phyloP scores from a whole-genome alignment of 495 filamentous ascomycete genomes.

The Beverwykella pulmonaria region DNA sequence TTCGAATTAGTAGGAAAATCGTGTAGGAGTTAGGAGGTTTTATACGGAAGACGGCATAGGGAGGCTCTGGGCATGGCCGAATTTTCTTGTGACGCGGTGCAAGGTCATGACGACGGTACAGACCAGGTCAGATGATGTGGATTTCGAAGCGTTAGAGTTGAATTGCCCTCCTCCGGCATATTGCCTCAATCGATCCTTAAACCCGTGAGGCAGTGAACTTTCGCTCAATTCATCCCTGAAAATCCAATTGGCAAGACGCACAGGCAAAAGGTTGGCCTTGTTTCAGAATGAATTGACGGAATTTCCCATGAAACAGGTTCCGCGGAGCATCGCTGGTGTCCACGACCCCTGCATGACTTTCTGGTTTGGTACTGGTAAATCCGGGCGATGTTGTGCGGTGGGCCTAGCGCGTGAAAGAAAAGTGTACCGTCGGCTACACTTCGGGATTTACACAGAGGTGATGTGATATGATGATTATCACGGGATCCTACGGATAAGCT shows the following conservation, averaged over 20 bases:
- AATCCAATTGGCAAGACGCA: not conserved
- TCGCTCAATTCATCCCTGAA: not conserved
- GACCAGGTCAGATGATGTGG: not conserved
- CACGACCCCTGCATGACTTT: slow-evolving; percentile 2
- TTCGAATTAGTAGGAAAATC: not conserved
- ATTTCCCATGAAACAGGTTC: slow-evolving; percentile 2
- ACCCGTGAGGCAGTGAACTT: not conserved
- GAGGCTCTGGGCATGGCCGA: not conserved
- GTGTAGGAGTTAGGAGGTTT: not conserved
- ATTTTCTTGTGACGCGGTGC: not conserved
- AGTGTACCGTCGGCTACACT: not conserved
- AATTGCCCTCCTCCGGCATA: not conserved
- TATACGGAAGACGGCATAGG: not conserved
- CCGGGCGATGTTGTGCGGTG: not conserved
- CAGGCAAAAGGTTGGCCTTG: slow-evolving; percentile 4
- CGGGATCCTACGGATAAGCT: not conserved
- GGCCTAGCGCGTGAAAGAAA: not conserved
- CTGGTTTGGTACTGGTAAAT: slow-evolving; percentile 9
- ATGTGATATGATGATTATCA: not conserved
- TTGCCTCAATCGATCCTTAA: not conserved
- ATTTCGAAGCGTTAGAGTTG: not conserved
- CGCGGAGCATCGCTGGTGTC: not conserved
- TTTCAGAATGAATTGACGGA: slow-evolving; percentile 9
- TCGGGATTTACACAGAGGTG: not conserved
- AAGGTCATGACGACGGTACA: not conserved